Evolutionary conservation across 2,329 filamentous ascomycete species (phyloP).

Genomic region (Colletotrichum cuscutae): DNA sequence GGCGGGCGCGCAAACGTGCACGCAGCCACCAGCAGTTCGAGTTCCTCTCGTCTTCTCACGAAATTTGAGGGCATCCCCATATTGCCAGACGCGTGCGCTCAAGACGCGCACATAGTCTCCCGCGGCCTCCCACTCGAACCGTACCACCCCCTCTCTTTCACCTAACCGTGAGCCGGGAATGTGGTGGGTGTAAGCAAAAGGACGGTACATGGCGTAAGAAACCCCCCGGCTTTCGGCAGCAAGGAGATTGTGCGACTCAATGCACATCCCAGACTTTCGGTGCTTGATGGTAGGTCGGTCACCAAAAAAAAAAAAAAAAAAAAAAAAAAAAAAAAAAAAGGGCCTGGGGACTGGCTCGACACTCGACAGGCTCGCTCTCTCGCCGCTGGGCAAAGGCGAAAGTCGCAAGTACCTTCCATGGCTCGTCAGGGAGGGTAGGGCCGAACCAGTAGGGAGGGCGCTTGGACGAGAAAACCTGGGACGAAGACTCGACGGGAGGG

Average conservation of each 20-base stretch:
- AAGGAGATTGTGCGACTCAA: conserved; percentile 24
- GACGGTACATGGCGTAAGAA: background rate
- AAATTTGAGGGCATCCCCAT: conserved; percentile 27
- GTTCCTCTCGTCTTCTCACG: background rate
- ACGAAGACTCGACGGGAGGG: conserved; percentile 18
- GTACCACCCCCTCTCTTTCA: background rate
- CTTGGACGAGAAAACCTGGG: conserved; percentile 22
- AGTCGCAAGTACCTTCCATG: background rate
- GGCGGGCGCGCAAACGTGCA: conserved; percentile 10
- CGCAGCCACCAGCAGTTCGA: background rate
- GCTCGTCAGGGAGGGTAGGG: conserved; percentile 19
- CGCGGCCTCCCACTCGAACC: background rate
- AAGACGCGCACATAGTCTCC: background rate
- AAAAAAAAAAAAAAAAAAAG: no score
- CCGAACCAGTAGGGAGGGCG: conserved; percentile 26
- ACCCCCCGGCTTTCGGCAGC: conserved; percentile 14
- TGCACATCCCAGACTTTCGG: conserved; percentile 22
- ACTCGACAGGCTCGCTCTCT: background rate
- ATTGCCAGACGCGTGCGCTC: background rate
- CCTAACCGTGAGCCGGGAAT: background rate
- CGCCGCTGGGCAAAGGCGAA: background rate
- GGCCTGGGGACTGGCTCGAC: background rate
- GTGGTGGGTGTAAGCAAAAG: conserved; percentile 16
- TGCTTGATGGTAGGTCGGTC: conserved; percentile 2
- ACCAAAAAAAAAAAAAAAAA: no score